Percentiles rank a stretch among this genome's conserved stretches.
Evolutionary conservation across 768 basidiomycete species (phyloP).

Genomic region (Suillus subluteus): DNA sequence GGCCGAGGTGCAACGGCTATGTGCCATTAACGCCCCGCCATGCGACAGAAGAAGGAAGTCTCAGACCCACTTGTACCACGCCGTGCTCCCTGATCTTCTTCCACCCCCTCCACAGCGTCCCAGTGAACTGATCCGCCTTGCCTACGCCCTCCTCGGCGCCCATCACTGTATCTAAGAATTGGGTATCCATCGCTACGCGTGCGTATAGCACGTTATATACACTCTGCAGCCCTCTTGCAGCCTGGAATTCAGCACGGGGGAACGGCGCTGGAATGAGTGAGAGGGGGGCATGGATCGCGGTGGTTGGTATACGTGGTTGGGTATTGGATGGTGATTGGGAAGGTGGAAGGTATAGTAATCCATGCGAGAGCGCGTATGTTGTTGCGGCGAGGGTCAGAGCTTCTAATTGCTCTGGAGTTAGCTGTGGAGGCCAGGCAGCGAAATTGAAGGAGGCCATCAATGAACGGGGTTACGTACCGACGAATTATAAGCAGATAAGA

Average conservation of each 20-base stretch:
- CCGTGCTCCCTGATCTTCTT: conserved; percentile 71
- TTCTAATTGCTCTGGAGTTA: conserved; percentile 61
- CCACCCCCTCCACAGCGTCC: conserved; percentile 87
- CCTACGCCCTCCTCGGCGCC: conserved; percentile 77
- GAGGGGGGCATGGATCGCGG: conserved; percentile 90
- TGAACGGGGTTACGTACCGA: neutral
- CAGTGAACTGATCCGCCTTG: conserved; percentile 85
- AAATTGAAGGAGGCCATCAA: conserved; percentile 45
- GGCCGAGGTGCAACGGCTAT: conserved; percentile 82
- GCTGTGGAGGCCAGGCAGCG: conserved; percentile 73
- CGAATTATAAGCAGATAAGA: neutral
- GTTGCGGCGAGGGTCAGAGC: conserved; percentile 68
- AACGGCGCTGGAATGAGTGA: conserved; percentile 88
- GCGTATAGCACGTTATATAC: conserved; percentile 88
- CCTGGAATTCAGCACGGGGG: conserved; percentile 70
- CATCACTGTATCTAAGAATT: conserved; percentile 85
- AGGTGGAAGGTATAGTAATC: conserved; percentile 79
- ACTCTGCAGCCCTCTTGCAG: conserved; percentile 68
- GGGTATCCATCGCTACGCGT: conserved; percentile 74
- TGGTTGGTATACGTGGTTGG: conserved; percentile 56
- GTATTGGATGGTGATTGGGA: conserved; percentile 31
- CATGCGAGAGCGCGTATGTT: conserved; percentile 84
- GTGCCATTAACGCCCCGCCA: conserved; percentile 13
- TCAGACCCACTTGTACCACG: conserved; percentile 50
- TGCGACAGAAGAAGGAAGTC: neutral